Percentiles rank a stretch among this genome's conserved stretches.
These are phyloP conservation scores for Magnolia changhungtana DNA, from an alignment of 164 flowering plant species.

Conservation along the genomic window DNA sequence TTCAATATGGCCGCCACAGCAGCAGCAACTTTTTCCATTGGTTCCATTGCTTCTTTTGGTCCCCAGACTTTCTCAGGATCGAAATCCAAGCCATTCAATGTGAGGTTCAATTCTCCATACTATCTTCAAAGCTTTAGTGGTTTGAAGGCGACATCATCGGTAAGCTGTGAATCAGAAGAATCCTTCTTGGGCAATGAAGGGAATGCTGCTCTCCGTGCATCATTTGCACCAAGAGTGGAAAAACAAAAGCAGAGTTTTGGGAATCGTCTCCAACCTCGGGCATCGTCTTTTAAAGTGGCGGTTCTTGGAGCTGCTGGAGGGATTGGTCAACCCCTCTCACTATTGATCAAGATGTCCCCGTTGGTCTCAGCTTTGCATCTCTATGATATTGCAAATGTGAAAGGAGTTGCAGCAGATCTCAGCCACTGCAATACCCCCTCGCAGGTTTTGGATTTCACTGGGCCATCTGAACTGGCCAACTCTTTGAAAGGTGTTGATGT, in stretches of 20 bases:
- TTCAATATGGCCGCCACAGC: slow-evolving; percentile 1
- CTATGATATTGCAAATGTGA: slow-evolving; percentile 21
- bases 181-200: slow-evolving; percentile 12
- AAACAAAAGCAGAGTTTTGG: slow-evolving; percentile 1
- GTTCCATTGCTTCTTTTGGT: background rate
- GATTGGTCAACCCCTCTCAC: slow-evolving; percentile 18
- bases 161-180: slow-evolving; percentile 6
- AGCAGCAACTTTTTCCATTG: background rate
- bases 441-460: slow-evolving; percentile 17
- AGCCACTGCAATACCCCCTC: slow-evolving; percentile 23
- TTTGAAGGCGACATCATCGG: background rate
- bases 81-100: slow-evolving; percentile 1
- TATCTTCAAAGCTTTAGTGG: slow-evolving; percentile 1
- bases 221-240: slow-evolving; percentile 1
- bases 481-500: slow-evolving; percentile 15
- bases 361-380: slow-evolving; percentile 23
- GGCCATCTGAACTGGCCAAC: slow-evolving; percentile 15
- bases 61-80: background rate
- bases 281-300: slow-evolving; percentile 13
- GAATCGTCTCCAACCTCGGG: background rate
- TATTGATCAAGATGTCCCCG: slow-evolving; percentile 22
- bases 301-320: slow-evolving; percentile 13
- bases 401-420: slow-evolving; percentile 25
- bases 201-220: slow-evolving; percentile 6
- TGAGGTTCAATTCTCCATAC: slow-evolving; percentile 1